A percentile compares a stretch with the other conserved stretches of the same genome.
Evolutionary conservation across 768 basidiomycete species (phyloP).

Genomic region (Aureoboletus auriporus): DNA sequence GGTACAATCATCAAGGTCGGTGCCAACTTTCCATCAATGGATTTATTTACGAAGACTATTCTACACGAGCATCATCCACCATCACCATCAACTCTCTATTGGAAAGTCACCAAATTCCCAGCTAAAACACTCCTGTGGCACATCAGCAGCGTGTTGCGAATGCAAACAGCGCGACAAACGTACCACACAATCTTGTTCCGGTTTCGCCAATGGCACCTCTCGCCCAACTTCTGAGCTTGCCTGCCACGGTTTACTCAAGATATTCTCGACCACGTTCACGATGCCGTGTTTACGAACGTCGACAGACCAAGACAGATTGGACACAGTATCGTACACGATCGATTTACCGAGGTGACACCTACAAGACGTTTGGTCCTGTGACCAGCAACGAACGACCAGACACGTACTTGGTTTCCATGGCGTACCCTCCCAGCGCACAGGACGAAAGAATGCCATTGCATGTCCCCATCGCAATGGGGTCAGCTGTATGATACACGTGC

Average conservation of each 20-base stretch:
- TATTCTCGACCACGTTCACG: slow-evolving; percentile 67
- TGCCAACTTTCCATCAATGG: no score
- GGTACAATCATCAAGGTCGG: slow-evolving; percentile 58
- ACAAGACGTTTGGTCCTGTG: slow-evolving; percentile 4
- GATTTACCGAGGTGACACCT: slow-evolving; percentile 85
- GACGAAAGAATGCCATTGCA: slow-evolving; percentile 79
- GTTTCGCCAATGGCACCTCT: slow-evolving; percentile 53
- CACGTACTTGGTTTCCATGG: slow-evolving; percentile 69
- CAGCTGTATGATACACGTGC: slow-evolving; percentile 91
- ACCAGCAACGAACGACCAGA: background rate
- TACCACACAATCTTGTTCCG: slow-evolving; percentile 71
- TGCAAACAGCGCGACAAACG: slow-evolving; percentile 18
- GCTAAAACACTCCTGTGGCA: slow-evolving; percentile 57
- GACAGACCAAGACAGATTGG: slow-evolving; percentile 79
- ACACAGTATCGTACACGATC: slow-evolving; percentile 91
- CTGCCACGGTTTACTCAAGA: slow-evolving; percentile 70
- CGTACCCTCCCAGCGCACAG: slow-evolving; percentile 87
- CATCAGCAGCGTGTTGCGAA: background rate
- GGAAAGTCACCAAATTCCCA: slow-evolving; percentile 63
- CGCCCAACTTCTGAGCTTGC: slow-evolving; percentile 56
- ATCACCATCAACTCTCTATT: background rate
- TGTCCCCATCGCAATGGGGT: slow-evolving; percentile 89
- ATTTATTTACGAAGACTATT: no score
- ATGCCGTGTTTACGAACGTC: slow-evolving; percentile 81
- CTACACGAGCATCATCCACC: background rate